Evolutionary conservation across 1,284 basidiomycete species (phyloP).

Genomic region (Leccinum laetum): DNA sequence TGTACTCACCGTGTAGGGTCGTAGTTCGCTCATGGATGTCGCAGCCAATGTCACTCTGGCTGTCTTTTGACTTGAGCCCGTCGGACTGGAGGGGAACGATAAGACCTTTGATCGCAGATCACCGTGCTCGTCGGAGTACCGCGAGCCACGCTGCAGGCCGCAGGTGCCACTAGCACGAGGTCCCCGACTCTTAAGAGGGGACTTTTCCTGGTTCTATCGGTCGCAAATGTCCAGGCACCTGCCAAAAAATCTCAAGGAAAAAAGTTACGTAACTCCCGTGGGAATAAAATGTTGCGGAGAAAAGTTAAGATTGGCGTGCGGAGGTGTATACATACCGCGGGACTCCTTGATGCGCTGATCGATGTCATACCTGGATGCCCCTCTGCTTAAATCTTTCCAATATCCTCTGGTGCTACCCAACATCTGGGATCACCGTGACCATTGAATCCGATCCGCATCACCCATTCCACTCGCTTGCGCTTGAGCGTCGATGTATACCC

Average conservation of each 20-base stretch:
- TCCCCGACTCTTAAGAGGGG: too few species aligned
- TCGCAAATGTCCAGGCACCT: too few species aligned
- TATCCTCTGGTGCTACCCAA: neutral
- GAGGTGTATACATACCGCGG: conserved; percentile 3
- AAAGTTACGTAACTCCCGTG: too few species aligned
- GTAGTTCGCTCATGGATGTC: neutral
- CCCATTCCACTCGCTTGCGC: too few species aligned
- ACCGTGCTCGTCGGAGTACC: neutral
- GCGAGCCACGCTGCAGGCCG: neutral
- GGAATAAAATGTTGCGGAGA: too few species aligned
- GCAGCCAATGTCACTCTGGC: neutral
- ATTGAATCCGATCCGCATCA: neutral
- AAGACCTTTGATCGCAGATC: neutral
- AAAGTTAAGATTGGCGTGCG: conserved; percentile 15
- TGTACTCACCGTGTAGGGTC: neutral
- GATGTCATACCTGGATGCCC: neutral
- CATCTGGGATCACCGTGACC: neutral
- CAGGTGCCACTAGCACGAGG: neutral
- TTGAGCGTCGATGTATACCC: neutral
- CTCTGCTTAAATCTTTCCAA: neutral
- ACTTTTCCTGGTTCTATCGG: too few species aligned
- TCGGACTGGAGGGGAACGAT: neutral
- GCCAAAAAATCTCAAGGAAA: too few species aligned
- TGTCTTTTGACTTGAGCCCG: neutral
- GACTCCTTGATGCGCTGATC: conserved; percentile 12